phyloP scores from a whole-genome alignment of 139 green algal genomes.

The Diplosphaera chodatii region DNA sequence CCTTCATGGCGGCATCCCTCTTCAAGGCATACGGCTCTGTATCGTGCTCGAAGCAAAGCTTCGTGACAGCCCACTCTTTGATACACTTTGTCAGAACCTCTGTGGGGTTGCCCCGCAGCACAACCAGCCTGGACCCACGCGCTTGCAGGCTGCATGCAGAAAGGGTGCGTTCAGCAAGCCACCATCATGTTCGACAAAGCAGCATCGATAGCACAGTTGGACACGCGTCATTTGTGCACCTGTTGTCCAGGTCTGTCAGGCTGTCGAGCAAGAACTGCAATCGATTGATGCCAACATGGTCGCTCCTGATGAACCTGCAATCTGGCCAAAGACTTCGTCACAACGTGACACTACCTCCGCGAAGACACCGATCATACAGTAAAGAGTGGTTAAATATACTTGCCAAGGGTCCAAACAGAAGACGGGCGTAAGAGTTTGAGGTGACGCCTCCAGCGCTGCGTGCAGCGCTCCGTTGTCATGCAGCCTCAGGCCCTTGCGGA shows the following conservation, averaged over 20 bases:
- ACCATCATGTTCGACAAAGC: background rate
- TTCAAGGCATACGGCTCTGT: constrained; percentile 77
- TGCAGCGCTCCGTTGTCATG: constrained; percentile 88
- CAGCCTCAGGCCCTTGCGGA: constrained; percentile 61
- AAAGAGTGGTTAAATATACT: no score
- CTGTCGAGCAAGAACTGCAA: constrained; percentile 82
- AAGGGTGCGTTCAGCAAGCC: background rate
- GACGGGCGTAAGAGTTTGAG: constrained; percentile 59
- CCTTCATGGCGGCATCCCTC: constrained; percentile 43
- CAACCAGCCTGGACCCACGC: constrained; percentile 54
- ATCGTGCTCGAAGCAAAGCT: constrained; percentile 80
- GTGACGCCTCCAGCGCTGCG: constrained; percentile 39
- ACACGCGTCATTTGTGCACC: constrained; percentile 21
- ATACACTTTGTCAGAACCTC: constrained; percentile 58
- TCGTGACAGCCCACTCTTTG: constrained; percentile 48
- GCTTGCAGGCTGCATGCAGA: constrained; percentile 32
- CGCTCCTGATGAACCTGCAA: constrained; percentile 13
- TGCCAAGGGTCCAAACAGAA: constrained; percentile 84
- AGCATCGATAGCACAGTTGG: background rate
- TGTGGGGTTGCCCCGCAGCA: constrained; percentile 66
- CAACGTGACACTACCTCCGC: no score
- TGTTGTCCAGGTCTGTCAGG: constrained; percentile 66
- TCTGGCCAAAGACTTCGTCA: background rate
- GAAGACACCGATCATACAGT: no score
- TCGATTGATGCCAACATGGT: constrained; percentile 64